These are phyloP conservation scores for Neurospora crassa DNA, from an alignment of 2,329 filamentous ascomycete species.

Conservation along the genomic window DNA sequence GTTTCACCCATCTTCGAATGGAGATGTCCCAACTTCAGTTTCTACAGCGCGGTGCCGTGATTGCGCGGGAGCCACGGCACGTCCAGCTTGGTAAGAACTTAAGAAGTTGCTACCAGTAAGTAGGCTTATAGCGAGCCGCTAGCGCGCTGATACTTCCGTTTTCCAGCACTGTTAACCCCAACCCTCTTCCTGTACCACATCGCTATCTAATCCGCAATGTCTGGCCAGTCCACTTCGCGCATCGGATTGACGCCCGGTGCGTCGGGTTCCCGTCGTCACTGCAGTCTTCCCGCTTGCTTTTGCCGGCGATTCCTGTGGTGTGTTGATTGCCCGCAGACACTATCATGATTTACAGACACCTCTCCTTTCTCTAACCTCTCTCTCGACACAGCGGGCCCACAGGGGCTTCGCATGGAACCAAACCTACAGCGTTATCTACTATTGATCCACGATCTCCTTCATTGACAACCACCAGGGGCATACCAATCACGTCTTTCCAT, in stretches of 20 bases:
- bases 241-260: neutral
- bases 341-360: neutral
- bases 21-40: neutral
- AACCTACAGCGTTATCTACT: neutral
- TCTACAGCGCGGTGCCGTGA: neutral
- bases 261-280: neutral
- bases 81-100: neutral
- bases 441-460: neutral
- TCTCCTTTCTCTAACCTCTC: neutral
- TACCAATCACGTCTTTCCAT: neutral
- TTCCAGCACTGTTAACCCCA: neutral
- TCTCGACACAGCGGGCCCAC: neutral
- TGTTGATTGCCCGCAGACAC: neutral
- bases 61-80: neutral
- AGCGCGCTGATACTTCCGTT: neutral
- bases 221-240: neutral
- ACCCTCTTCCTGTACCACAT: neutral
- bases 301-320: neutral
- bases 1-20: neutral
- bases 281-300: neutral
- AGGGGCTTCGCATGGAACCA: neutral
- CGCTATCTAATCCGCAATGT: neutral
- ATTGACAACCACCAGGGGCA: neutral
- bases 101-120: neutral
- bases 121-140: neutral